phyloP scores from a whole-genome alignment of 768 basidiomycete species.

The Mycena amicta region DNA sequence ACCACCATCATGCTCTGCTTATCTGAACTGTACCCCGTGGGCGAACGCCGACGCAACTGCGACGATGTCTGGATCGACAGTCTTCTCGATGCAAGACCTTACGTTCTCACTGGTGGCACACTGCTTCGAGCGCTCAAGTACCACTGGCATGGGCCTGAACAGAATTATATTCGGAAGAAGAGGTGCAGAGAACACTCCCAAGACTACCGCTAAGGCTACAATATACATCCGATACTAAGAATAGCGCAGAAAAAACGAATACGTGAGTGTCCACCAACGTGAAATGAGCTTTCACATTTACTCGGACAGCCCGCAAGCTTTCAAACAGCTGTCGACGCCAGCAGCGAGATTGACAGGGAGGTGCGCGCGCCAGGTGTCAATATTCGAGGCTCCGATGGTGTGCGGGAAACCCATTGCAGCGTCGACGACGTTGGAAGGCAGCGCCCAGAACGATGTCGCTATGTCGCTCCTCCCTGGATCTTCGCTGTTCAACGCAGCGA shows the following conservation, averaged over 20 bases:
- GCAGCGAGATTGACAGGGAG: conserved; percentile 16
- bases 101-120: too few species aligned
- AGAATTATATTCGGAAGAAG: too few species aligned
- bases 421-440: conserved; percentile 7
- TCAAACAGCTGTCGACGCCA: conserved; percentile 15
- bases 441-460: conserved; percentile 4
- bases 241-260: not conserved
- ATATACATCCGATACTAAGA: too few species aligned
- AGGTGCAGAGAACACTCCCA: too few species aligned
- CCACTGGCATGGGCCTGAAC: too few species aligned
- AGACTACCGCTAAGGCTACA: too few species aligned
- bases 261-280: not conserved
- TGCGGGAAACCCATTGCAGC: conserved; percentile 16
- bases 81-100: too few species aligned
- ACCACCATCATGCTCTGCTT: too few species aligned
- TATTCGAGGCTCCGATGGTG: conserved; percentile 13
- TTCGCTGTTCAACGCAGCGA: conserved; percentile 13
- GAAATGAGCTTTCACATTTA: not conserved
- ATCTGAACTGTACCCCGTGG: too few species aligned
- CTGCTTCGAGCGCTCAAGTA: too few species aligned
- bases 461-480: conserved; percentile 15
- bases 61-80: too few species aligned
- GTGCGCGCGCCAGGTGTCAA: conserved; percentile 13
- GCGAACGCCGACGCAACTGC: too few species aligned
- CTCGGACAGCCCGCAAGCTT: conserved; percentile 9